These are phyloP conservation scores for Lipomyces orientalis DNA, from an alignment of 805 yeast species.

Conservation along the genomic window DNA sequence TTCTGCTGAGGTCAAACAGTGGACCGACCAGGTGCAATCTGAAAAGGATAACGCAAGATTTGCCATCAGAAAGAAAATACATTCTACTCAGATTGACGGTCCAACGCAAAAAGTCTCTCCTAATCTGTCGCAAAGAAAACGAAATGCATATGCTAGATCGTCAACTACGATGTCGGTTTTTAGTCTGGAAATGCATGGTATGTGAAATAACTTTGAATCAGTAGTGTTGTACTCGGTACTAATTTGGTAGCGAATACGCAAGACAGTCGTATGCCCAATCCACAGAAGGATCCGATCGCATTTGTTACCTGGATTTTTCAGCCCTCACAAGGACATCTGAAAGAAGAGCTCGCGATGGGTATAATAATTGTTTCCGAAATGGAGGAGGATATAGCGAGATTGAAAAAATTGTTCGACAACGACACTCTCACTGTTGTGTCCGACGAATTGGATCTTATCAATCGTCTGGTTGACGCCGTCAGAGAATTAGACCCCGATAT, in stretches of 20 bases:
- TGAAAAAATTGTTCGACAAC: conserved; percentile 10
- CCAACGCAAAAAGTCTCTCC: conserved; percentile 28
- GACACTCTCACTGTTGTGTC: conserved; percentile 56
- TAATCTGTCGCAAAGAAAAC: conserved; percentile 42
- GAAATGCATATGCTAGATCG: background rate
- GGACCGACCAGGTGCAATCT: conserved; percentile 41
- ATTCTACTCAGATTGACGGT: conserved; percentile 33
- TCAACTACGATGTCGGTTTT: conserved; percentile 57
- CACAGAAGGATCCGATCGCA: conserved; percentile 60
- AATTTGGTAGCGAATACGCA: conserved; percentile 1
- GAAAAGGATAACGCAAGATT: background rate
- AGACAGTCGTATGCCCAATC: conserved; percentile 60
- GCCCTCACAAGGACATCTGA: conserved; percentile 13
- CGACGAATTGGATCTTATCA: conserved; percentile 65
- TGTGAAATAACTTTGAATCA: background rate
- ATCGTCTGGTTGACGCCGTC: conserved; percentile 60
- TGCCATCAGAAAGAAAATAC: conserved; percentile 17
- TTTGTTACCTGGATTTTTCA: conserved; percentile 67
- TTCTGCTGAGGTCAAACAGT: conserved; percentile 47
- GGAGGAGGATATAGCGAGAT: background rate
- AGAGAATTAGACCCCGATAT: conserved; percentile 83
- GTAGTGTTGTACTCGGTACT: background rate
- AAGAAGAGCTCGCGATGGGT: conserved; percentile 30
- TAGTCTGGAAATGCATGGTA: conserved; percentile 67
- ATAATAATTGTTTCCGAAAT: conserved; percentile 43